These are phyloP conservation scores for Danielia oregonensis DNA, from an alignment of 805 yeast genomes.

Conservation along the genomic window DNA sequence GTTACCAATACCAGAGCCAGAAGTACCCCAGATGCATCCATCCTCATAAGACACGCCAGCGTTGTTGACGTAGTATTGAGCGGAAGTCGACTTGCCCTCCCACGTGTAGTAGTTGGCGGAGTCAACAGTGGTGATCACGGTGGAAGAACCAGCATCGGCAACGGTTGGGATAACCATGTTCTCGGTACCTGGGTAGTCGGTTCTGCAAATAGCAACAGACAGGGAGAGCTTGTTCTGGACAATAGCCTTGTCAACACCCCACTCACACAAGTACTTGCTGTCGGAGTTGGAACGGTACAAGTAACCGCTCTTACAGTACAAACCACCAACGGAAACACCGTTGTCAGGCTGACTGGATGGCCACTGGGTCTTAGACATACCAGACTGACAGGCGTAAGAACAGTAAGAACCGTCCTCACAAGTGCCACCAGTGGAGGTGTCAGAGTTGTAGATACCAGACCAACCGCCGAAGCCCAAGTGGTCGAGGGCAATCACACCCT, in stretches of 20 bases:
- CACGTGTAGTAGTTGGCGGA: slow-evolving; percentile 49
- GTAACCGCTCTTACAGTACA: slow-evolving; percentile 57
- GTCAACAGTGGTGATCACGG: slow-evolving; percentile 55
- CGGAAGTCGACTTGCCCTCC: slow-evolving; percentile 61
- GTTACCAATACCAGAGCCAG: slow-evolving; percentile 84
- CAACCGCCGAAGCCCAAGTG: slow-evolving; percentile 77
- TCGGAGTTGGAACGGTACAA: slow-evolving; percentile 57
- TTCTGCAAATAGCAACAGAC: slow-evolving; percentile 66
- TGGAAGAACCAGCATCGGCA: slow-evolving; percentile 48
- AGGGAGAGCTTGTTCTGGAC: slow-evolving; percentile 49
- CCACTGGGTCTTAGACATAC: slow-evolving; percentile 83
- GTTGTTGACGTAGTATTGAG: slow-evolving; percentile 75
- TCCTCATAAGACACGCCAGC: slow-evolving; percentile 89
- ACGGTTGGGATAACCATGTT: slow-evolving; percentile 74
- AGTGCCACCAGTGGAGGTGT: slow-evolving; percentile 57
- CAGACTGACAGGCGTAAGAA: slow-evolving; percentile 75
- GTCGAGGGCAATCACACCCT: slow-evolving; percentile 77
- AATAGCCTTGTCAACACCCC: slow-evolving; percentile 55
- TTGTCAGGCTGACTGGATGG: slow-evolving; percentile 61
- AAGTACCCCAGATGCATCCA: slow-evolving; percentile 92
- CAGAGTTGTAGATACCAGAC: slow-evolving; percentile 66
- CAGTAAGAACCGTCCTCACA: slow-evolving; percentile 91
- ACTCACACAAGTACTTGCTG: slow-evolving; percentile 55
- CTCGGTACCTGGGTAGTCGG: slow-evolving; percentile 81
- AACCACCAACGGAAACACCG: slow-evolving; percentile 73